These are phyloP conservation scores for Verticillium isaacii DNA, from an alignment of 2,329 filamentous ascomycete genomes.

Conservation along the genomic window DNA sequence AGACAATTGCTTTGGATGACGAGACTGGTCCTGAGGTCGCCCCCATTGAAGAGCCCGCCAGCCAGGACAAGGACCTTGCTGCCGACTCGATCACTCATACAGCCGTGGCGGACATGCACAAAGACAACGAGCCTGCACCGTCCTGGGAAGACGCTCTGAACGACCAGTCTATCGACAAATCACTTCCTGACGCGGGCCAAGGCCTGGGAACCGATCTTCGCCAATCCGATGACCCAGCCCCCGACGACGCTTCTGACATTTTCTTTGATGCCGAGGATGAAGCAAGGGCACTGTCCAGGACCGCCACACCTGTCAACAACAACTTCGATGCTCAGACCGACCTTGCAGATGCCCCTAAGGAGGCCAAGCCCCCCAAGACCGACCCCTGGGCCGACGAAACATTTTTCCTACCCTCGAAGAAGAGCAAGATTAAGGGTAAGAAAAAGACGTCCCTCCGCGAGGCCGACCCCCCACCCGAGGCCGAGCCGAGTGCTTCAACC, in stretches of 20 bases:
- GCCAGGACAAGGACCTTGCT: neutral
- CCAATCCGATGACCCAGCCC: neutral
- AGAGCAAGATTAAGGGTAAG: conserved; percentile 1
- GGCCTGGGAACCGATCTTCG: neutral
- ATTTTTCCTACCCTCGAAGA: neutral
- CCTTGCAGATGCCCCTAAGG: neutral
- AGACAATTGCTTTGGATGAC: conserved; percentile 1
- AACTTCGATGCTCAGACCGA: neutral
- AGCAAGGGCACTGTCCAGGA: neutral
- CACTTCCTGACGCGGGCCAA: neutral
- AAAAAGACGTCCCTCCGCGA: conserved; percentile 1
- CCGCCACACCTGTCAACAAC: neutral
- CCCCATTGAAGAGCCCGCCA: neutral
- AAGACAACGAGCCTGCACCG: neutral
- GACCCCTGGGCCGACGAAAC: neutral
- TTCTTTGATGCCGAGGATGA: conserved; percentile 2
- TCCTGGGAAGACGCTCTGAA: conserved; percentile 2
- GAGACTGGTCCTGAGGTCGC: conserved; percentile 3
- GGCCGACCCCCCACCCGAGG: conserved; percentile 1
- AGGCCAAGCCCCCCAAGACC: neutral
- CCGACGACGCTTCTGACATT: conserved; percentile 1
- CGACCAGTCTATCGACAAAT: neutral
- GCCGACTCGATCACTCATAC: neutral
- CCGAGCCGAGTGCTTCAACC: neutral
- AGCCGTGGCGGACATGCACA: neutral